Base-by-base conservation (phyloP, 192 early-diverging fungal species). In the Umbelopsis sp. region DNA sequence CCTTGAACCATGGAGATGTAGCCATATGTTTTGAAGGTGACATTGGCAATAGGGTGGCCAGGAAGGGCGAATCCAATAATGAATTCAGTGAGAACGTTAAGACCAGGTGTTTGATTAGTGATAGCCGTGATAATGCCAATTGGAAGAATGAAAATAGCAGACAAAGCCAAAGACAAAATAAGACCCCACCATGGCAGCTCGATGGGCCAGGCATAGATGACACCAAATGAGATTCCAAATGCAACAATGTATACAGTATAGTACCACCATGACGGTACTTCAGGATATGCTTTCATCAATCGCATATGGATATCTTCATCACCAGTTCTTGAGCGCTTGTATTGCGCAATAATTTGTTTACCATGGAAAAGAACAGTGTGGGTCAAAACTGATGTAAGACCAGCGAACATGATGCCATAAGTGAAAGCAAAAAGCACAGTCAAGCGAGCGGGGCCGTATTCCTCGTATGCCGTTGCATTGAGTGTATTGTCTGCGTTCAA, bases 81-180 rank as follows among this genome's bases (percentile, higher is more conserved):
- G 66, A 94, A 90, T 81, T 97, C 92, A 46, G 91, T 91, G 22
- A 95, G 82, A 49, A 97, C 88, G 80, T 97, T 95, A 30, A 94
- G 80, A 23, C 89, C 89, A 18, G 93, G 86, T 55, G 85, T 82
- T 67, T 85, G 82, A 73, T 95, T 95, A 20, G 93, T 89, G n/a
- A 95, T 85, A 9, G 90, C 91, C 52, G 81, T 78, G 68, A 97
- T 88, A 27, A 95, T 90, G 69, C 94, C 95, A 23, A 97, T 87
- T 1, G 93, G 93, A 4, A 95, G 77, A n/a, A 87, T 83, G 64
- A 91, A 92, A 35, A 95, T 74, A 23, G 86, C 67, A 25, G 89
- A 79, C 21, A 92, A 78, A 9, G 77, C 73, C 27, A 89, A 74
- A 27, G 87, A 81, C 51, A 92, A 74, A 12, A 92, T 61, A 16